A percentile compares a stretch with the other conserved stretches of the same genome.
These are phyloP conservation scores for Solanum ossicruentum DNA, from an alignment of 257 asterid species.

Conservation along the genomic window DNA sequence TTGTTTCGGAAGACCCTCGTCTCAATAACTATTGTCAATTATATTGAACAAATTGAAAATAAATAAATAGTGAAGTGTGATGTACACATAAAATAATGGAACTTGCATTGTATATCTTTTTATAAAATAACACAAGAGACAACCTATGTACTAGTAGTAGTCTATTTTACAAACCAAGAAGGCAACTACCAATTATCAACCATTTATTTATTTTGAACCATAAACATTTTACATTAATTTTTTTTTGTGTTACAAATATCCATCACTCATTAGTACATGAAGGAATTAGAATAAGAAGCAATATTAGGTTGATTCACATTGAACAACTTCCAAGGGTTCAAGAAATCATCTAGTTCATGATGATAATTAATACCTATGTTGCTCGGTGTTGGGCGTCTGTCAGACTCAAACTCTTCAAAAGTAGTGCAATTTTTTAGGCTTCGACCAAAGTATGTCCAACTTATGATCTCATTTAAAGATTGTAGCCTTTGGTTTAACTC, in stretches of 20 bases:
- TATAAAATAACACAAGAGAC: background rate
- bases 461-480: slow-evolving; percentile 32
- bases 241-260: background rate
- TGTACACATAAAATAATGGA: background rate
- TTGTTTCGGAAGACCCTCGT: too few species aligned
- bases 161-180: background rate
- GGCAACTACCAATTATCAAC: background rate
- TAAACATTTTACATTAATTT: background rate
- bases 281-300: slow-evolving; percentile 19
- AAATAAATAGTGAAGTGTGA: background rate
- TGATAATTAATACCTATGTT: slow-evolving; percentile 4
- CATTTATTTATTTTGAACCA: background rate
- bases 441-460: background rate
- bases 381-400: background rate
- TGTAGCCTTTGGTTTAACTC: slow-evolving; percentile 34
- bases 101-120: background rate
- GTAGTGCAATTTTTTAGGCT: background rate
- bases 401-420: background rate
- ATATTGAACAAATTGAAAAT: background rate
- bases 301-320: slow-evolving; percentile 32
- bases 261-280: slow-evolving; percentile 22
- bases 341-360: slow-evolving; percentile 22
- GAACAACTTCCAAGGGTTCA: slow-evolving; percentile 35
- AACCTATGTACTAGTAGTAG: background rate
- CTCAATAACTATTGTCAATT: too few species aligned